Base-by-base conservation (phyloP, 768 basidiomycete genomes). In the Auriscalpium vulgare region DNA sequence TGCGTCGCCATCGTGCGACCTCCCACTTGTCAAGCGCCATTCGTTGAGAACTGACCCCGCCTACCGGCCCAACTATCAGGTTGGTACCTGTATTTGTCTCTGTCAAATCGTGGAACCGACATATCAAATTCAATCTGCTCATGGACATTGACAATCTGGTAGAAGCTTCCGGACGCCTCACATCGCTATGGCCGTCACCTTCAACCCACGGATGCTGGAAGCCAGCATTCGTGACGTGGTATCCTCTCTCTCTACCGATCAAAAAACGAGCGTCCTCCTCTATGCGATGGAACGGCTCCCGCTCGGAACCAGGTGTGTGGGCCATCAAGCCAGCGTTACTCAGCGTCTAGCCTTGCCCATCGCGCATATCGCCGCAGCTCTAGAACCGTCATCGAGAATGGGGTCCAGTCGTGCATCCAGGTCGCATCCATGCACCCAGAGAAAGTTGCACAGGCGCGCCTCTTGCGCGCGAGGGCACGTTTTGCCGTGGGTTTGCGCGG, bases 201-300 rank as follows among this genome's bases (percentile, higher is more conserved):
- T 88, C 72, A 88, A 87, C 66, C 85, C 85, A 4, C 85, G 82
- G 65, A 88, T 88, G 58, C 74, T 88, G 40, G 86, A 88, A 63
- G 87, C 87, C 17, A 82, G 83, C 72, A 83, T 87, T 63, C 84
- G 83, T 47, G 85, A 88, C 63, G 81, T 85, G 19, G 74, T 79
- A 0, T 71, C 72, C 8, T 77, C 75, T 56, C 74, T 88, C 37
- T 74, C 78, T 4, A 79, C 84, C 65, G 78, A 78, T 61, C 79
- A 87, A 66, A 88, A 88, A 67, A 84, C 78, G 17, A 84, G 85
- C 55, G 75, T 88, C 38, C 71, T 91, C 53, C 68, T 92, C 50
- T 83, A 88, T 61, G 91, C 90, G n/a, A 83, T 93, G 78, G 83
- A 85, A 60, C 86, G 85, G 63, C 80, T 95, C 57, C 82, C 85